A percentile compares a stretch with the other conserved stretches of the same genome.
These are phyloP conservation scores for Trypanosoma cruzi DNA, from an alignment of 208 protist species.

Conservation along the genomic window DNA sequence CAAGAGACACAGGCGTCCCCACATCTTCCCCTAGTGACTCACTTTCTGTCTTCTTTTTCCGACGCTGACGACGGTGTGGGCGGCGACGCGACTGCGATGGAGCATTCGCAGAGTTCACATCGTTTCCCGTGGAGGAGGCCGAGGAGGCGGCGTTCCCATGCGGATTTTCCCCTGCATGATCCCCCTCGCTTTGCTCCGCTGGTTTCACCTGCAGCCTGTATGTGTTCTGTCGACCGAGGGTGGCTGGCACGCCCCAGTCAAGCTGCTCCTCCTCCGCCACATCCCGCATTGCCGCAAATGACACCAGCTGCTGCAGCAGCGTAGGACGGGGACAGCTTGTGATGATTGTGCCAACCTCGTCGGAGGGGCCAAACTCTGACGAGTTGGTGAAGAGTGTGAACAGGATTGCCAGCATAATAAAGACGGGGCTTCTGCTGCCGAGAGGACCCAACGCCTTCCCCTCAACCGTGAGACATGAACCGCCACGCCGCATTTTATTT, in stretches of 20 bases:
- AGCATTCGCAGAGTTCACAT: background rate
- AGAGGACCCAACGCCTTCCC: background rate
- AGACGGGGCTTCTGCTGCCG: background rate
- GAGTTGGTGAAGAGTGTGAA: slow-evolving; percentile 41
- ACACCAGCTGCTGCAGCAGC: slow-evolving; percentile 66
- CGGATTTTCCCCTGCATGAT: background rate
- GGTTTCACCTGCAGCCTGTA: slow-evolving; percentile 3
- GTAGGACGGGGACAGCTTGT: slow-evolving; percentile 41
- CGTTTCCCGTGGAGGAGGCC: slow-evolving; percentile 7
- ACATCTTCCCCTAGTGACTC: background rate
- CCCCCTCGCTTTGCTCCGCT: background rate
- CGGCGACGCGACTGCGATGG: slow-evolving; percentile 20
- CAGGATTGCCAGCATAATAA: slow-evolving; percentile 28
- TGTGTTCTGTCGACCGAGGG: slow-evolving; percentile 10
- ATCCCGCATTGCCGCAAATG: slow-evolving; percentile 60
- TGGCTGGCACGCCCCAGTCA: slow-evolving; percentile 51
- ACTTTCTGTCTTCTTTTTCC: slow-evolving; percentile 1
- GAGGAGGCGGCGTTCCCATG: slow-evolving; percentile 10
- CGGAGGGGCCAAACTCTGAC: slow-evolving; percentile 19
- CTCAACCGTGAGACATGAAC: background rate
- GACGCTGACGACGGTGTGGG: slow-evolving; percentile 33
- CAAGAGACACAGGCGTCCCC: no score
- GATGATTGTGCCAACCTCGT: slow-evolving; percentile 55
- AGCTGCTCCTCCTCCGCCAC: slow-evolving; percentile 73
- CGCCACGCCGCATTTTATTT: background rate